Base-by-base conservation (phyloP, 2,329 filamentous ascomycete species). In the Piedraia hortae region DNA sequence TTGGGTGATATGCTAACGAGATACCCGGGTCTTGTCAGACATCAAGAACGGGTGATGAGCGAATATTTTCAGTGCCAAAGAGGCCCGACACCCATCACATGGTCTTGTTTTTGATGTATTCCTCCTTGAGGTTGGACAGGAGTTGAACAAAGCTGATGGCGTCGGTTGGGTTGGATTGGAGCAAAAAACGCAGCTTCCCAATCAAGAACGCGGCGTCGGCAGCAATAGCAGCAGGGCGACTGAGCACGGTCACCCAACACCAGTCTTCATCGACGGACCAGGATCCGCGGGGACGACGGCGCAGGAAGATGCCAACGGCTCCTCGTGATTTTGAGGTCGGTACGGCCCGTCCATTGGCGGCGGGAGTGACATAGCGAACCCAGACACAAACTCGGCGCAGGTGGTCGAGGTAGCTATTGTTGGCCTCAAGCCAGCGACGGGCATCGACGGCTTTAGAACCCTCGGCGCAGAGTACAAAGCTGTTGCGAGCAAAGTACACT, bases 1-100 rank as follows among this genome's bases (percentile, higher is more conserved):
- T 46, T 89, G 22, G 51, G 44, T 8, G 52, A 57, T 24, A 47
- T 59, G 22, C 38, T 89, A 26, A 44, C 42, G 22, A 49, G 48
- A 26, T 58, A 63, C 34, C 49, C 51, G 4, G 66, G 63, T 33
- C 50, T 91, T 29, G 59, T 71, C 26, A 47, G 44, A 35, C 72
- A 80, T 48, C 53, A 60, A 24, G 46, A 62, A 31, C 54, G 59
- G 38, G 50, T 75, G 27, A 38, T 60, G 9, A 35, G 42, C 21
- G 41, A 36, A 27, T 66, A 56, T 35, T 68, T 50, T 38, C 35
- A 14, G 15, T 21, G 19, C n/a, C n/a, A n/a, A n/a, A n/a, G n/a
- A n/a, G n/a, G n/a, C n/a, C n/a, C n/a, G n/a, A n/a, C n/a, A n/a
- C n/a, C n/a, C n/a, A n/a, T n/a, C n/a, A n/a, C n/a, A n/a, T n/a